phyloP scores from a whole-genome alignment of 148 eudicot genomes.

The Fagopyrum tataricum region DNA sequence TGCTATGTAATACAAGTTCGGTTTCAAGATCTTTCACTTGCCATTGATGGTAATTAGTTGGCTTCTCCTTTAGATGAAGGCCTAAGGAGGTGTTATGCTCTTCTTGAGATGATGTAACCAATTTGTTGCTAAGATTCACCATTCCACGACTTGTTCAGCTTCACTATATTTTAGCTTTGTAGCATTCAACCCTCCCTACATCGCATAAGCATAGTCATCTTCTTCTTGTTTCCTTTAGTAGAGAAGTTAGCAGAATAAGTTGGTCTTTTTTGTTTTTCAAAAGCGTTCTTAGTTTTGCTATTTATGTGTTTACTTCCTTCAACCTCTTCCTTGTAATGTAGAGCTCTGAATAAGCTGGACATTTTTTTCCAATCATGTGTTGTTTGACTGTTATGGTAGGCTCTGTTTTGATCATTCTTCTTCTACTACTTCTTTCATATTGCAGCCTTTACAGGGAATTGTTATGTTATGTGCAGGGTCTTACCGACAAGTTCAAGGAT shows the following conservation, averaged over 20 bases:
- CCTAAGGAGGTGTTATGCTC: conserved; percentile 17
- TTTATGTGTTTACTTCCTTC: conserved; percentile 45
- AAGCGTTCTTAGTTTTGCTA: conserved; percentile 42
- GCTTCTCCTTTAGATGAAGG: conserved; percentile 13
- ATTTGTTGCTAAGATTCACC: conserved; percentile 51
- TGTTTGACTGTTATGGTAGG: conserved; percentile 90
- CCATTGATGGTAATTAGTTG: conserved; percentile 35
- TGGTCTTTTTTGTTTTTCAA: conserved; percentile 47
- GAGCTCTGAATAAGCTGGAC: conserved; percentile 59
- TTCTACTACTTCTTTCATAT: not conserved
- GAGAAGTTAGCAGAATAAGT: conserved; percentile 37
- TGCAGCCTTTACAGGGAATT: not conserved
- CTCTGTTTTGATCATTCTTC: not conserved
- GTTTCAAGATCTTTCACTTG: conserved; percentile 47
- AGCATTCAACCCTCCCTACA: conserved; percentile 44
- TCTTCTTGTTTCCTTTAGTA: conserved; percentile 66
- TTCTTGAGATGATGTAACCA: conserved; percentile 28
- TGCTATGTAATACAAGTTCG: conserved; percentile 44
- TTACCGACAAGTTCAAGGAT: conserved; percentile 92
- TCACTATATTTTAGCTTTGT: conserved; percentile 44
- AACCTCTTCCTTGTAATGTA: conserved; percentile 38
- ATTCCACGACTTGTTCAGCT: conserved; percentile 62
- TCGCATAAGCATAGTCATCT: conserved; percentile 41
- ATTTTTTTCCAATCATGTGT: conserved; percentile 45
- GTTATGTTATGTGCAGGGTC: conserved; percentile 48